Percentiles rank a stretch among this genome's conserved stretches.
Evolutionary conservation across 2,329 filamentous ascomycete species (phyloP).

Genomic region (Cercospora sp.): DNA sequence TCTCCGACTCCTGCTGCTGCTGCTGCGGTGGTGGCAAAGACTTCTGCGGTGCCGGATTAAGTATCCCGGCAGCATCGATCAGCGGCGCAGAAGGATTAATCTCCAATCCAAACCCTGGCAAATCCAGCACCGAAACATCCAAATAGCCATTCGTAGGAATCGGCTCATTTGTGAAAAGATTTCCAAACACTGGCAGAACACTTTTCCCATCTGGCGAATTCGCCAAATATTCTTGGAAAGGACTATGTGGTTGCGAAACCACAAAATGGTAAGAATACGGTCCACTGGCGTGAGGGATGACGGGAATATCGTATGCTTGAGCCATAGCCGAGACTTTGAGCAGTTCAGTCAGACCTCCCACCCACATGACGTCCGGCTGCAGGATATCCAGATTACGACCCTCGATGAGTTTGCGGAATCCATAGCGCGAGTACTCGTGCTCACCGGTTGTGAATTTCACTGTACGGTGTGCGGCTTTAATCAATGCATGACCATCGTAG

Average conservation of each 20-base stretch:
- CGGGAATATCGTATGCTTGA: conserved; percentile 88
- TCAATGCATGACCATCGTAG: conserved; percentile 82
- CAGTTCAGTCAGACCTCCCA: conserved; percentile 87
- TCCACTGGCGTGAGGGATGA: conserved; percentile 91
- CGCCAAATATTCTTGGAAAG: conserved; percentile 94
- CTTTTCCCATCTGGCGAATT: conserved; percentile 90
- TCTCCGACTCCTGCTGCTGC: conserved; percentile 20
- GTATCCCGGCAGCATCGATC: conserved; percentile 70
- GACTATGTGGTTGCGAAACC: conserved; percentile 86
- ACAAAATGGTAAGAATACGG: conserved; percentile 97
- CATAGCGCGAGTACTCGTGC: conserved; percentile 92
- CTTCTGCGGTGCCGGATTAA: conserved; percentile 62
- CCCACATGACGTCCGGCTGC: conserved; percentile 97
- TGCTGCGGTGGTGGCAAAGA: conserved; percentile 37
- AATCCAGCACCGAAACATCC: conserved; percentile 76
- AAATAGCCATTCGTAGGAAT: conserved; percentile 82
- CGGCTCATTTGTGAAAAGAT: conserved; percentile 86
- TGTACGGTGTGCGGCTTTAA: conserved; percentile 86
- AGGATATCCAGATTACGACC: conserved; percentile 90
- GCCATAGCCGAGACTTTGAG: conserved; percentile 87
- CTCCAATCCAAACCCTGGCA: conserved; percentile 86
- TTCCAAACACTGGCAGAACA: conserved; percentile 87
- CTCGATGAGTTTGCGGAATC: conserved; percentile 91
- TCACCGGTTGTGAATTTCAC: conserved; percentile 95
- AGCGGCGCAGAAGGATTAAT: conserved; percentile 79